Conservation (phyloP, 257 asterid genomes). For the Buddleja alternifolia region DNA sequence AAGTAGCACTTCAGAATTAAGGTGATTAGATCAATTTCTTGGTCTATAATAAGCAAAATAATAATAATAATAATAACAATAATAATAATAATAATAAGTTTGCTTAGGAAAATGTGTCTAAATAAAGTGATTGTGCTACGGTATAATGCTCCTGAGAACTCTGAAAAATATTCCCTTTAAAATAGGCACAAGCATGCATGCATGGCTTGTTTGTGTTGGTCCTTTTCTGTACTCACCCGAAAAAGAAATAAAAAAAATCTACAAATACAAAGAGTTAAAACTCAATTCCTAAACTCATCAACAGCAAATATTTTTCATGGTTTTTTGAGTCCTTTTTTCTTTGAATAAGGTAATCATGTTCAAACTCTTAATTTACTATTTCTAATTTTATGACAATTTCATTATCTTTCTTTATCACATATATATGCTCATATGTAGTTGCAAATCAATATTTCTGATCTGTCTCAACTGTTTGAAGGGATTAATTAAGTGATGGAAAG, state of each 20-base stretch:
- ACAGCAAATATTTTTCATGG: background rate
- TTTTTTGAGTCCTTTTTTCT: background rate
- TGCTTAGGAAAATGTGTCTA: too few relatives aligned
- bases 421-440: too few relatives aligned
- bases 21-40: too few relatives aligned
- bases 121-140: too few relatives aligned
- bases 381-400: background rate
- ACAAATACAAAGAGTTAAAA: too few relatives aligned
- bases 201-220: conserved; percentile 14
- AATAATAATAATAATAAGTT: too few relatives aligned
- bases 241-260: too few relatives aligned
- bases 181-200: conserved; percentile 2
- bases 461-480: background rate
- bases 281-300: too few relatives aligned
- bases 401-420: too few relatives aligned
- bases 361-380: background rate
- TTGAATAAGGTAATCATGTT: conserved; percentile 4
- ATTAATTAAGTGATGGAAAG: background rate
- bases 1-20: too few relatives aligned
- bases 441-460: background rate
- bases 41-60: too few relatives aligned
- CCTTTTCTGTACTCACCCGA: conserved; percentile 3
- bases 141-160: background rate
- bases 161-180: background rate
- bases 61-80: too few relatives aligned